A percentile compares a stretch with the other conserved stretches of the same genome.
Evolutionary conservation across 73 alveolate species (phyloP).

Genomic region (Paramecium primaurelia): DNA sequence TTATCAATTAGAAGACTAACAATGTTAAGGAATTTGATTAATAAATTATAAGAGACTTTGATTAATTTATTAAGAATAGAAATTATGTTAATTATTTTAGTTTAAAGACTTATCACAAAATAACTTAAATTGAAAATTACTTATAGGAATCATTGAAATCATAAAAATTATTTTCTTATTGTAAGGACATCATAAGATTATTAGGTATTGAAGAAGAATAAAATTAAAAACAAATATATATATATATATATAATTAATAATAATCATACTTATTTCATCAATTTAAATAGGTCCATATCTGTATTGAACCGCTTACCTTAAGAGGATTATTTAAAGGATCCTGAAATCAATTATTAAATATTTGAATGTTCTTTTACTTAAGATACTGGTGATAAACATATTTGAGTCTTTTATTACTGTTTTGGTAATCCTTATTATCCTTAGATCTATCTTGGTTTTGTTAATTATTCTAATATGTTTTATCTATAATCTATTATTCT

Average conservation of each 20-base stretch:
- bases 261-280: neutral
- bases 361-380: neutral
- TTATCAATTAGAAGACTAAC: neutral
- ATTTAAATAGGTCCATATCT: neutral
- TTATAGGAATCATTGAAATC: neutral
- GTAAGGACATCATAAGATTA: neutral
- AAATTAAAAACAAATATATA: neutral
- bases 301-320: neutral
- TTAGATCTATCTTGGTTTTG: neutral
- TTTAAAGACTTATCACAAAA: neutral
- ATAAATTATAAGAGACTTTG: neutral
- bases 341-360: neutral
- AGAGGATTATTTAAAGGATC: neutral
- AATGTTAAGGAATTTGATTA: neutral
- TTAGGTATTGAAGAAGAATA: neutral
- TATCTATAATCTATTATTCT: neutral
- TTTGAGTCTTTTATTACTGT: neutral
- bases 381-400: neutral
- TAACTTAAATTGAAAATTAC: neutral
- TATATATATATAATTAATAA: neutral
- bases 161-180: neutral
- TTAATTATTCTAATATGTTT: neutral
- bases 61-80: neutral
- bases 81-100: neutral
- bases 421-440: neutral